Evolutionary conservation across 257 asterid genomes (phyloP), one percentile per base, ranked within the genome.

Genomic region (Plectranthus barbatus): DNA sequence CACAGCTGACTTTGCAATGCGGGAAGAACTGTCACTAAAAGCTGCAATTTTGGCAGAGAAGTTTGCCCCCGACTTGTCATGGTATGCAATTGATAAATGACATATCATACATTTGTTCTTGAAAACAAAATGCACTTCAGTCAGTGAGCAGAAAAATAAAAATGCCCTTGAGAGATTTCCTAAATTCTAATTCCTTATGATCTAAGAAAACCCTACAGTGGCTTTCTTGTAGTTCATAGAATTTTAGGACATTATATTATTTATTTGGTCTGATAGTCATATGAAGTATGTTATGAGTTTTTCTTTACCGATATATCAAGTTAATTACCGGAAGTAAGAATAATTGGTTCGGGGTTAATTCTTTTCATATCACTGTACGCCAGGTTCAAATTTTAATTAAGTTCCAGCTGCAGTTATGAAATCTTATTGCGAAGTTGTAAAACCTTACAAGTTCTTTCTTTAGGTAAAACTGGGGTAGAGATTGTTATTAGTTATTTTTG

Each of bases 41-140:
- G 87, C 91, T 76, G 97, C 96, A 42, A 91, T 87, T 79, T 89
- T 91, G 12, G 94, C 96, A 4, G 97, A 91, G 86, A 91, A 91
- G 78, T 91, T 91, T 78, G 95, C 97, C 45, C 97, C 97, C 36
- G 97, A 91, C 82, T 75, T 91, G 71, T 85, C 97, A 46, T 91
- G 97, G 97, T 91, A 87, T 65, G 88, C 57, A 47, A 10, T 33
- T 46, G 20, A 37, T 51, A 21, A 21, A 42, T 64, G 15, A 36
- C 53, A 55, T 34, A 31, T 19, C 39, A 60, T 59, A 19, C 56
- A 19, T 51, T 57, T 46, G 26, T 68, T 19, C 64, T 40, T 47
- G 40, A 62, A 62, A 72, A 51, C 62, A 52, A 56, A 46, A 56
- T 52, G 49, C 24, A 9, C 33, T 26, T 63, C 39, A 15, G 64